phyloP scores from a whole-genome alignment of 73 alveolate genomes.

The Paramecium pentaurelia region DNA sequence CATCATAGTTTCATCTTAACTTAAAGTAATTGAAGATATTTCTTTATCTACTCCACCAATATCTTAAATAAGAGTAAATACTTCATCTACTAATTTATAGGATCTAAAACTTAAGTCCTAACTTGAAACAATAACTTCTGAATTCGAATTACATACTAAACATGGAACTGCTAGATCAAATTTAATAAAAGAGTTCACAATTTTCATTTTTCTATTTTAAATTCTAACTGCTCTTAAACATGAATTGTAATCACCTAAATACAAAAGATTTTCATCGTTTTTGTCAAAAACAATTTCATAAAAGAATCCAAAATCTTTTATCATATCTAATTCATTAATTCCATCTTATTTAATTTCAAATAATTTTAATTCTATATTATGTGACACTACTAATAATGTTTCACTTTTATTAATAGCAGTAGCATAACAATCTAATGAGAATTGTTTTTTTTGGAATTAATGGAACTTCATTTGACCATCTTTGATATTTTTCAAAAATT shows the following conservation, averaged over 20 bases:
- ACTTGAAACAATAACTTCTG: neutral
- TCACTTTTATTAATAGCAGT: neutral
- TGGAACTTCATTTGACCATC: neutral
- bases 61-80: neutral
- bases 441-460: no score
- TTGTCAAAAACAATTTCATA: neutral
- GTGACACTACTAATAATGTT: neutral
- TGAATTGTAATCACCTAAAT: neutral
- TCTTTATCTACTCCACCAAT: neutral
- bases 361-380: neutral
- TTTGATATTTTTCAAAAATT: no score
- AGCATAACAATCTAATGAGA: neutral
- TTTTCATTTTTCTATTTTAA: neutral
- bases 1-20: neutral
- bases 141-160: neutral
- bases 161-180: neutral
- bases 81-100: neutral
- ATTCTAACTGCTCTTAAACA: neutral
- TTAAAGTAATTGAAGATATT: neutral
- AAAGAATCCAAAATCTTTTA: neutral
- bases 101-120: neutral
- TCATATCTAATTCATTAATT: neutral
- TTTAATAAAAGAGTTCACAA: no score
- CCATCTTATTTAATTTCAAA: neutral
- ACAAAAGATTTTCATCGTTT: no score